phyloP scores from a whole-genome alignment of 1,284 basidiomycete species.

The Apiotrichum akiyoshidainum region DNA sequence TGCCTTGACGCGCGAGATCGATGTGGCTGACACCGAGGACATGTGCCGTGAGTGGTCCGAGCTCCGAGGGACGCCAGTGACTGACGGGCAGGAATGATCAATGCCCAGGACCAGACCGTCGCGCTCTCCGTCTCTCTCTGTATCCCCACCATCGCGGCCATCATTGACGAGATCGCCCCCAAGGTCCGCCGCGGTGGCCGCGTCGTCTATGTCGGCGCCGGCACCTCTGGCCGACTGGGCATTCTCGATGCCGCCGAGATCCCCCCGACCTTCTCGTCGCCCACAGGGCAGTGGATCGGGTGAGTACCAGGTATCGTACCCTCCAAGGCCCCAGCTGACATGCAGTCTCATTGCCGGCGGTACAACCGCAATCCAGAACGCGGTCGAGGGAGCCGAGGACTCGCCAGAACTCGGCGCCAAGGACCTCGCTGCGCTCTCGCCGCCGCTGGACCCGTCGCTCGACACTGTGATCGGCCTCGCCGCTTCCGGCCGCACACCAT shows the following conservation, averaged over 20 bases:
- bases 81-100: constrained; percentile 21
- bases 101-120: constrained; percentile 23
- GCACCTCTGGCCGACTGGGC: constrained; percentile 23
- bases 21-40: constrained; percentile 23
- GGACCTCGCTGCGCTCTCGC: constrained; percentile 12
- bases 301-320: background rate
- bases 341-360: constrained; percentile 22
- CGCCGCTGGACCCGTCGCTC: constrained; percentile 10
- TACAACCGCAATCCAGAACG: constrained; percentile 14
- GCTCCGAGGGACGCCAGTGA: background rate
- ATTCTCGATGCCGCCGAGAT: constrained; percentile 29
- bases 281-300: constrained; percentile 19
- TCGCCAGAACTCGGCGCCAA: constrained; percentile 10
- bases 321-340: background rate
- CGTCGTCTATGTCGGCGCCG: constrained; percentile 26
- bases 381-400: constrained; percentile 29
- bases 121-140: constrained; percentile 16
- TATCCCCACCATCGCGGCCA: constrained; percentile 15
- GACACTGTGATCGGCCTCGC: constrained; percentile 27
- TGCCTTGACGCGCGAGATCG: constrained; percentile 17
- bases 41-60: constrained; percentile 21
- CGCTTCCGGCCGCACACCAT: constrained; percentile 23
- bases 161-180: constrained; percentile 21
- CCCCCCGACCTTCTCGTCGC: constrained; percentile 25
- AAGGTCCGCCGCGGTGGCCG: constrained; percentile 19